Base-by-base conservation (phyloP, 2,329 filamentous ascomycete genomes). In the Colletotrichum salicis region DNA sequence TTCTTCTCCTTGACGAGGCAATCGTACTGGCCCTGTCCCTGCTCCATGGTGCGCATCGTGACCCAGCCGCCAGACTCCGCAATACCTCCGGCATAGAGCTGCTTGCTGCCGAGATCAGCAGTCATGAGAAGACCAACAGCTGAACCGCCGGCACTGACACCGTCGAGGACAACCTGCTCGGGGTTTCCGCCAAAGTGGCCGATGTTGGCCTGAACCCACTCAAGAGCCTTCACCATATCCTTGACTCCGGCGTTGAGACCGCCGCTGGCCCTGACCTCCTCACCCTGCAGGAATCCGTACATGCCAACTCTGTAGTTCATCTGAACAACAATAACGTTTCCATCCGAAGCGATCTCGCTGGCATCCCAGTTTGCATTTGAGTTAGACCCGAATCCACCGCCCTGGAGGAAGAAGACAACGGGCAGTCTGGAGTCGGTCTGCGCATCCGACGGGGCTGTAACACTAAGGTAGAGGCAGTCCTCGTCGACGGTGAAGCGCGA, bases 241-340 rank as follows among this genome's bases (percentile, higher is more conserved):
- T 31, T 41, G 72, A 75, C 11, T 24, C 74, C 58, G 45, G 71
- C 61, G 37, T 73, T 73, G 22, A 73, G 72, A 8, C 31, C 19
- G 6, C 69, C 72, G 19, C 69, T 70, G 8, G 64, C 57, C 13
- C 69, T 69, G 48, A 72, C 72, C 61, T 72, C 69, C 57, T 73
- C 57, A 12, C 72, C 57, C 31, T 73, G 88, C 6, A 95, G 84
- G 77, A 95, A 96, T 0, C 93, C 93, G 75, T 90, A 94, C 0
- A 89, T 87, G 0, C 93, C 93, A 15, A 95, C 92, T 5, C 93
- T 90, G 78, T 95, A 95, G 80, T 94, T 95, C 81, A 94, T 87
- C 5, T 86, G 91, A 1, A 95, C 91, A 0, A 94, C 89, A 0
- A 95, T 82, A 27, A 94, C 90, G 69, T 87, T 82, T 48, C 86